phyloP scores from a whole-genome alignment of 345 rosid genomes.

The Lepidium aucheri region DNA sequence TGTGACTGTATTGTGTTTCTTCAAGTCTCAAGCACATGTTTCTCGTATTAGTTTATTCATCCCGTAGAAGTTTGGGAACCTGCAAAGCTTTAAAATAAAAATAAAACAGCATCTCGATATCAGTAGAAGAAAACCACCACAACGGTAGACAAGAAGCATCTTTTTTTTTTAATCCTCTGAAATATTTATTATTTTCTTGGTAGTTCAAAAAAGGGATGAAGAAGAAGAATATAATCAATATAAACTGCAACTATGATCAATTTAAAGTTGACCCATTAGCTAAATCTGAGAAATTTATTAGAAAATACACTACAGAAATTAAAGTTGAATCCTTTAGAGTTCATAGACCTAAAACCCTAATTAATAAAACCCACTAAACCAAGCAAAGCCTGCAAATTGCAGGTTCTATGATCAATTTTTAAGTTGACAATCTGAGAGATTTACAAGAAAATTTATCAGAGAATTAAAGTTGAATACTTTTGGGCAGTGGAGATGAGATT shows the following conservation, averaged over 20 bases:
- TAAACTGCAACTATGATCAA: constrained; percentile 28
- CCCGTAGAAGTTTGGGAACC: constrained; percentile 59
- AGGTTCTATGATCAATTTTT: constrained; percentile 39
- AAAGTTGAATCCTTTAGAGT: not conserved
- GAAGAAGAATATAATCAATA: constrained; percentile 34
- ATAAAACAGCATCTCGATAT: constrained; percentile 79
- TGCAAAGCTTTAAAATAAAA: constrained; percentile 26
- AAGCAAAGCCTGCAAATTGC: constrained; percentile 27
- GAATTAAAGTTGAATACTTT: not conserved
- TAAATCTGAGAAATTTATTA: constrained; percentile 38
- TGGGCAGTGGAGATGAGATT: not conserved
- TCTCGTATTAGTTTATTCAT: constrained; percentile 19
- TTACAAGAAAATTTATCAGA: constrained; percentile 30
- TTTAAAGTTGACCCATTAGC: constrained; percentile 29
- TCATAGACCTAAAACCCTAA: not conserved
- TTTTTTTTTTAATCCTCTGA: constrained; percentile 18
- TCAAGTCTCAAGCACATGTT: constrained; percentile 41
- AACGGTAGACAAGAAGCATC: constrained; percentile 81
- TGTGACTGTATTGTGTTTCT: constrained; percentile 21
- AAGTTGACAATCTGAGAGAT: constrained; percentile 36
- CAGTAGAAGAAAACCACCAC: constrained; percentile 62
- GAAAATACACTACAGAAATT: constrained; percentile 11
- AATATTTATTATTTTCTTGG: constrained; percentile 28
- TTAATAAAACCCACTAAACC: not conserved
- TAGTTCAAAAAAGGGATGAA: not conserved